phyloP scores from a whole-genome alignment of 805 yeast species.

The Saccharomyces mikatae region DNA sequence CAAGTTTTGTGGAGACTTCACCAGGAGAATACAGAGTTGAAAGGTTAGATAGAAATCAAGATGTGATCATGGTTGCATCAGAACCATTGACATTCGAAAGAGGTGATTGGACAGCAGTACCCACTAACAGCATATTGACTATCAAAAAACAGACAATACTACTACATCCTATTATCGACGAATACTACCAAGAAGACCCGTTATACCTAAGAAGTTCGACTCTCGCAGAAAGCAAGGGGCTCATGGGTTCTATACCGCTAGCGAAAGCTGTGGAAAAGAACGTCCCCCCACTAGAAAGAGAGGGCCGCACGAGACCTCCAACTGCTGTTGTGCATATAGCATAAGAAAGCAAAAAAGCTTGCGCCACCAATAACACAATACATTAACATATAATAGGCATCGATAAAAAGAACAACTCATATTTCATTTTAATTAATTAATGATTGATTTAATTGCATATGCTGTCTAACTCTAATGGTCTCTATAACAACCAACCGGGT shows the following conservation, averaged over 20 bases:
- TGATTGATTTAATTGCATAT: neutral
- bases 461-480: neutral
- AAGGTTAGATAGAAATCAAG: slow-evolving; percentile 83
- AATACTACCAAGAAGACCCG: slow-evolving; percentile 72
- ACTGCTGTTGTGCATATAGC: slow-evolving; percentile 8
- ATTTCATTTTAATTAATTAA: neutral
- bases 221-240: slow-evolving; percentile 84
- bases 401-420: neutral
- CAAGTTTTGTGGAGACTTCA: slow-evolving; percentile 78
- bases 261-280: slow-evolving; percentile 42
- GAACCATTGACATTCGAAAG: slow-evolving; percentile 96
- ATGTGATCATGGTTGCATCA: slow-evolving; percentile 92
- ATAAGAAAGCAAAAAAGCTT: neutral
- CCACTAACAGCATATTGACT: slow-evolving; percentile 80
- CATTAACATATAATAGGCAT: neutral
- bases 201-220: slow-evolving; percentile 61
- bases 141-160: slow-evolving; percentile 79
- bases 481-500: neutral
- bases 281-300: slow-evolving; percentile 74
- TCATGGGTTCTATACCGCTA: slow-evolving; percentile 84
- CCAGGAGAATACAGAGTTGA: slow-evolving; percentile 95
- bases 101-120: slow-evolving; percentile 95
- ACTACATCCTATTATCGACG: slow-evolving; percentile 85
- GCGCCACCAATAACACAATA: neutral
- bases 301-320: slow-evolving; percentile 45